Conservation (phyloP, 805 yeast genomes). For the Sporopachydermia quercuum region DNA sequence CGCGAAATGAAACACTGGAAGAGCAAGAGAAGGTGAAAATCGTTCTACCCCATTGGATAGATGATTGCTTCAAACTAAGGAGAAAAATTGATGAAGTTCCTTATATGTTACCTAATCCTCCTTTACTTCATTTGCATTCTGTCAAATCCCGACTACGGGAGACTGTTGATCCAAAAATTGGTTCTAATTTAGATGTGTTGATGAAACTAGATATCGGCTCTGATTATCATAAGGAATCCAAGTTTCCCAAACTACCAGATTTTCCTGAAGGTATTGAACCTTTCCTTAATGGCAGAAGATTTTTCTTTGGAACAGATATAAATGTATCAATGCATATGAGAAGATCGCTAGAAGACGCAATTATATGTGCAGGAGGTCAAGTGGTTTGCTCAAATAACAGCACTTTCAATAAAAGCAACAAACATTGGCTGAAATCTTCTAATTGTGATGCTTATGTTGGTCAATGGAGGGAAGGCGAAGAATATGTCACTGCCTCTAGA, state of each 20-base stretch:
- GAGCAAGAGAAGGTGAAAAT: constrained; percentile 27
- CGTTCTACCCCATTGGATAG: constrained; percentile 72
- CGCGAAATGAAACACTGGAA: constrained; percentile 17
- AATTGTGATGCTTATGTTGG: constrained; percentile 43
- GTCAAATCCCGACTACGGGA: constrained; percentile 2
- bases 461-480: constrained; percentile 40
- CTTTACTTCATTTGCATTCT: constrained; percentile 7
- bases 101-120: constrained; percentile 31
- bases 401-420: neutral
- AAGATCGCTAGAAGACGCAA: constrained; percentile 26
- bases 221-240: neutral
- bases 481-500: constrained; percentile 31
- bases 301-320: constrained; percentile 43
- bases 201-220: neutral
- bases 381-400: constrained; percentile 17
- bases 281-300: constrained; percentile 28
- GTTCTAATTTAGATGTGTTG: neutral
- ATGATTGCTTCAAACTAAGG: constrained; percentile 45
- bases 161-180: neutral
- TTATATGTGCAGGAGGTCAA: constrained; percentile 41
- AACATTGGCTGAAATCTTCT: constrained; percentile 6
- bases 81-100: constrained; percentile 35
- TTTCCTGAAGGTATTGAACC: constrained; percentile 2
- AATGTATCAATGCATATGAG: constrained; percentile 30
- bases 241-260: constrained; percentile 2